Conservation (phyloP, 75 land plant species). For the Pinus tabuliformis region DNA sequence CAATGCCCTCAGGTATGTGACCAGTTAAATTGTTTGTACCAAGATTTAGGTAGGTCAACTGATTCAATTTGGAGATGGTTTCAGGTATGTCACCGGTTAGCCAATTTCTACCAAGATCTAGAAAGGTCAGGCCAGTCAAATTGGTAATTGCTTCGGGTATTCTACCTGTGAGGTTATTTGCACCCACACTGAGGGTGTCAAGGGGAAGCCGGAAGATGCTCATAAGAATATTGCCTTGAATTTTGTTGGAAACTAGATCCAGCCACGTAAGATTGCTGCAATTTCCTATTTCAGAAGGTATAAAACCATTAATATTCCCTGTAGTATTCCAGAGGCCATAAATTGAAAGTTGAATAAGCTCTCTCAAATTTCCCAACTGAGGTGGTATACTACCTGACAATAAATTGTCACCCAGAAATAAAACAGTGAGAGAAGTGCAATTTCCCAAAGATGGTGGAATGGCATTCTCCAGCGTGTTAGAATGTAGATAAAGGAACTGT, state of each 20-base stretch:
- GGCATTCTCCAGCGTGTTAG: neutral
- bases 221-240: neutral
- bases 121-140: slow-evolving; percentile 15
- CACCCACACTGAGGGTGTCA: slow-evolving; percentile 14
- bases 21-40: slow-evolving; percentile 62
- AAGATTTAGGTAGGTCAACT: slow-evolving; percentile 40
- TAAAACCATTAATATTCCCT: neutral
- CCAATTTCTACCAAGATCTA: slow-evolving; percentile 50
- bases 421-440: neutral
- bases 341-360: neutral
- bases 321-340: neutral
- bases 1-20: slow-evolving; percentile 38
- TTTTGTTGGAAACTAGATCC: neutral
- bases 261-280: neutral
- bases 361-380: neutral
- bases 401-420: neutral
- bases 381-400: neutral
- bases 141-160: slow-evolving; percentile 41
- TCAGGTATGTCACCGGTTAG: slow-evolving; percentile 64
- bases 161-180: slow-evolving; percentile 38
- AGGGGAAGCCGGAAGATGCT: neutral
- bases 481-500: neutral
- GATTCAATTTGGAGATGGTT: slow-evolving; percentile 24
- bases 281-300: neutral
- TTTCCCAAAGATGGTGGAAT: neutral